These are phyloP conservation scores for Hypoxylon sp. DNA, from an alignment of 2,329 filamentous ascomycete genomes.

Conservation along the genomic window DNA sequence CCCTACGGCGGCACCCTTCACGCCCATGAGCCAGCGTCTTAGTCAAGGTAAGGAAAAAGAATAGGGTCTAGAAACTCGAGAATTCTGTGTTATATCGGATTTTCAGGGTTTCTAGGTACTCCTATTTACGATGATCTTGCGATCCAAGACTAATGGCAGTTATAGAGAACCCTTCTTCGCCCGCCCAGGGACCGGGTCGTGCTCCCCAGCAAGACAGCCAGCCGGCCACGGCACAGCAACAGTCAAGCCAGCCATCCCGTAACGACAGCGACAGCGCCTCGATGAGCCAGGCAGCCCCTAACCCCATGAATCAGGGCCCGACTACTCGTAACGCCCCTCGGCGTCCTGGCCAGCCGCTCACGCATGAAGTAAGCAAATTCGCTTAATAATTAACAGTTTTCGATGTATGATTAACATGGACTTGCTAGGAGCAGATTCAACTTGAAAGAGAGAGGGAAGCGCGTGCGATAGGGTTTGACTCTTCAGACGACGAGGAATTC, in stretches of 20 bases:
- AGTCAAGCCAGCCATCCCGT: neutral
- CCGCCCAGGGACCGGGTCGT: neutral
- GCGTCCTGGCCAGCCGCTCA: too few species aligned
- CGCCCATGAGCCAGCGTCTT: neutral
- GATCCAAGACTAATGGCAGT: neutral
- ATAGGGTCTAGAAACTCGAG: neutral
- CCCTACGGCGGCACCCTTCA: neutral
- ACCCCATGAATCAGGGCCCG: neutral
- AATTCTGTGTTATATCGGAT: neutral
- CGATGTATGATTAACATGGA: neutral
- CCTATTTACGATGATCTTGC: neutral
- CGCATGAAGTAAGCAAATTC: neutral
- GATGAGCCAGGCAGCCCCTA: neutral
- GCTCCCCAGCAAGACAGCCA: neutral
- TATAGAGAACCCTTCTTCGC: neutral
- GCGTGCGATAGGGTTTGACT: conserved; percentile 1
- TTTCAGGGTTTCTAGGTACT: neutral
- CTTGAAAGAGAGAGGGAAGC: neutral
- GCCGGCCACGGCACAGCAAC: neutral
- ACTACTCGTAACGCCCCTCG: neutral
- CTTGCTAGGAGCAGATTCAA: neutral
- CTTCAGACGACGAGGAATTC: conserved; percentile 22
- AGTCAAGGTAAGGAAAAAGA: neutral
- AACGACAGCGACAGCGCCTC: neutral
- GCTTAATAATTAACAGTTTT: neutral